Base-by-base conservation (phyloP, 495 filamentous ascomycete genomes). In the Aspergillus panamensis region DNA sequence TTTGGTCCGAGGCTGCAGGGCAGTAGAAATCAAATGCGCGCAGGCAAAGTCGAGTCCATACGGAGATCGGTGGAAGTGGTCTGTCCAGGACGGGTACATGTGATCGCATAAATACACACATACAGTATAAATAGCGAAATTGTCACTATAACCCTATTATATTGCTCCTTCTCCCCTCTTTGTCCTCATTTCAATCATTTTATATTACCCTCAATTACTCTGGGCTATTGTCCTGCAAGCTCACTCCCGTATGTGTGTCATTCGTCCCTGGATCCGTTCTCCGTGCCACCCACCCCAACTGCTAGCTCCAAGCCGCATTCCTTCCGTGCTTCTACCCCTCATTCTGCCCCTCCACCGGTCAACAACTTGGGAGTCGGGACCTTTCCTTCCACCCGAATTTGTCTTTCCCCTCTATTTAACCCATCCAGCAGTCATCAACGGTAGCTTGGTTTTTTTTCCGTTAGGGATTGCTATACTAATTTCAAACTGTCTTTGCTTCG, bases 331-430 rank as follows among this genome's bases (percentile, higher is more conserved):
- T 25, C 44, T 54, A 58, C 59, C 60, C 57, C 56, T 63, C 37
- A 48, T 49, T 58, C 52, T 62, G 58, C 53, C 59, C 62, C 59
- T 57, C 57, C 49, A 45, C 29, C 52, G 48, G 49, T 49, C 56
- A 29, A 59, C 43, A 56, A 40, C 68, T 64, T 58, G 25, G 35
- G n/a, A n/a, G n/a, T n/a, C n/a, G n/a, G n/a, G 14, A 19, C 33
- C 47, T 42, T 64, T 65, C 57, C 56, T 53, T 54, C 48, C 49
- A 51, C 55, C 57, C 59, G 35, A 39, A 39, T 39, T 13, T 39
- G 51, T 39, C 56, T 37, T 62, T 49, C 29, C 33, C 14, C 25
- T 49, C 25, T 51, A 42, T 60, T 60, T 48, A 51, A 51, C 37
- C 37, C 51, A 29, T 42, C 51, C 5, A 13, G 13, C 12, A 40